Conservation (phyloP, 768 basidiomycete species). For the Steccherinum ochraceum region DNA sequence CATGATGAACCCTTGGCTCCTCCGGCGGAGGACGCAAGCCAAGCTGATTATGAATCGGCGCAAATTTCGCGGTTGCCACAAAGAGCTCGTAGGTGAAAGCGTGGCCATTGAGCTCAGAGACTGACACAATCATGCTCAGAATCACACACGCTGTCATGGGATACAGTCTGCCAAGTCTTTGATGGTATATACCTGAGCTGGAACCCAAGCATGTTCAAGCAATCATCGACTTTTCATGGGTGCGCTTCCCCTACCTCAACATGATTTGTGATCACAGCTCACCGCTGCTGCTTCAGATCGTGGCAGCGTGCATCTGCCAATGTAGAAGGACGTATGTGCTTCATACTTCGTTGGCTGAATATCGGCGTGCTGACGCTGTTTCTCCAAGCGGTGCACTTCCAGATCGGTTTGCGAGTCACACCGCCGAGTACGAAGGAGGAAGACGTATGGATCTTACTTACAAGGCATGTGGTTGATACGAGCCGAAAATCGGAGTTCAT, state of each 20-base stretch:
- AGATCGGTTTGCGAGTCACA: slow-evolving; percentile 27
- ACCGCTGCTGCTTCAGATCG: not conserved
- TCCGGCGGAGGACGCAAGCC: not conserved
- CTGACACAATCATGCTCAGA: too few species aligned
- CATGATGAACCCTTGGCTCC: slow-evolving; percentile 1
- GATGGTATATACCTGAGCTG: slow-evolving; percentile 83
- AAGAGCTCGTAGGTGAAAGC: too few species aligned
- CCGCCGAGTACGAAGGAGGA: slow-evolving; percentile 11
- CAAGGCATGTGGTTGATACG: slow-evolving; percentile 66
- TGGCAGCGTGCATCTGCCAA: slow-evolving; percentile 16
- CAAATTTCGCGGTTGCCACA: too few species aligned
- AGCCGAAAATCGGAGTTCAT: slow-evolving; percentile 60
- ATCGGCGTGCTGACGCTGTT: not conserved
- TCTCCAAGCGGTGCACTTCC: slow-evolving; percentile 25
- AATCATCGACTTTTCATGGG: slow-evolving; percentile 60
- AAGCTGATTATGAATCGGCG: too few species aligned
- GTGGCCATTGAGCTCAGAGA: too few species aligned
- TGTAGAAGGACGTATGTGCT: slow-evolving; percentile 5
- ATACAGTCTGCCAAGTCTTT: slow-evolving; percentile 65
- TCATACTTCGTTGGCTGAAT: too few species aligned
- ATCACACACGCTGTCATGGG: slow-evolving; percentile 56
- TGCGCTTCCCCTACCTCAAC: not conserved
- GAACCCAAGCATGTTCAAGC: slow-evolving; percentile 62
- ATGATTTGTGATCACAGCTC: too few species aligned
- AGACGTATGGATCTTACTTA: slow-evolving; percentile 78